A percentile compares a stretch with the other conserved stretches of the same genome.
phyloP scores from a whole-genome alignment of 2,329 filamentous ascomycete species.

The Botryotinia calthae region DNA sequence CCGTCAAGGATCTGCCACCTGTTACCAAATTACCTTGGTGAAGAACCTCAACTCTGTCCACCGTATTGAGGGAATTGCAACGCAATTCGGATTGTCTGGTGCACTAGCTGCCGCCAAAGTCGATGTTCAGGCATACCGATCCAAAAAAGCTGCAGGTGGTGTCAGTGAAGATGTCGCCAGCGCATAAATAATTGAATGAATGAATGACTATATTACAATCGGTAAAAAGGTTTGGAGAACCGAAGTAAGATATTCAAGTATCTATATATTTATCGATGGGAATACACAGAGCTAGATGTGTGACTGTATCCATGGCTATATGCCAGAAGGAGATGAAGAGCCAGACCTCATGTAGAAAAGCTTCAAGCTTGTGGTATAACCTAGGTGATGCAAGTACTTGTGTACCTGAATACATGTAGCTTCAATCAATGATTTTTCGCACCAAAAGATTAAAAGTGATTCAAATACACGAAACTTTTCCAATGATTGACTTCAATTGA shows the following conservation, averaged over 20 bases:
- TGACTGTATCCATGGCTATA: slow-evolving; percentile 4
- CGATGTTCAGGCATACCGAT: slow-evolving; percentile 26
- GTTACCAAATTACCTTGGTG: slow-evolving; percentile 74
- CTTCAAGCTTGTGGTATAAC: slow-evolving; percentile 10
- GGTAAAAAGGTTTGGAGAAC: neutral
- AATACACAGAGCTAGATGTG: slow-evolving; percentile 1
- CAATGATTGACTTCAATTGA: neutral
- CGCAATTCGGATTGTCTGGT: slow-evolving; percentile 61
- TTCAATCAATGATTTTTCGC: slow-evolving; percentile 13
- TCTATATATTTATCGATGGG: slow-evolving; percentile 1
- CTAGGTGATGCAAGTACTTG: slow-evolving; percentile 16
- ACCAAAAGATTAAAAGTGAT: neutral
- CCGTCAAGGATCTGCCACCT: slow-evolving; percentile 71
- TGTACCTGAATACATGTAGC: slow-evolving; percentile 16
- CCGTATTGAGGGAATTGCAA: slow-evolving; percentile 68
- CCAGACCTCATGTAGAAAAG: slow-evolving; percentile 4
- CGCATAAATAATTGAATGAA: slow-evolving; percentile 14
- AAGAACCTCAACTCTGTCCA: slow-evolving; percentile 84
- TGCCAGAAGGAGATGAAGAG: neutral
- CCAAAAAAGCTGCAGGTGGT: slow-evolving; percentile 9
- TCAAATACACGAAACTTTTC: neutral
- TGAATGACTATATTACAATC: neutral
- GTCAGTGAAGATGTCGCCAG: slow-evolving; percentile 13
- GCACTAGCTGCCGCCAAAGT: slow-evolving; percentile 49
- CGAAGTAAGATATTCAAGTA: neutral